A percentile compares a stretch with the other conserved stretches of the same genome.
phyloP scores from a whole-genome alignment of 768 basidiomycete species.

The Leccinum pellstonianum region DNA sequence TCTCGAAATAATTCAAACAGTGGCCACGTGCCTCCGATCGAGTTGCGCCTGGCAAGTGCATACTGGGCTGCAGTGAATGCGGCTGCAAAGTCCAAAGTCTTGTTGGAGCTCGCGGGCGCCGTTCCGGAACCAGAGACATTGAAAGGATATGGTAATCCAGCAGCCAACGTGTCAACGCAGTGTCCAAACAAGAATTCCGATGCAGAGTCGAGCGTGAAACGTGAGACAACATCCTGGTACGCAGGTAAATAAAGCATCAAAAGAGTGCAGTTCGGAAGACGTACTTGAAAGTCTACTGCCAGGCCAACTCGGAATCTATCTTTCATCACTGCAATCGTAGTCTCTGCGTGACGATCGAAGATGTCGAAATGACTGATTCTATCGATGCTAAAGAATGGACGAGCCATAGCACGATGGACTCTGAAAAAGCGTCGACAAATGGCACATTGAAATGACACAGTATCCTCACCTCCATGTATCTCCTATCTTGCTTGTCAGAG shows the following conservation, averaged over 20 bases:
- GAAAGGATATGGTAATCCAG: conserved; percentile 39
- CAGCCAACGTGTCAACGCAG: conserved; percentile 39
- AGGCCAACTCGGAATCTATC: conserved; percentile 44
- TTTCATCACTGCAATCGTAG: conserved; percentile 45
- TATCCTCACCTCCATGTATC: conserved; percentile 64
- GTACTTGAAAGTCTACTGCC: conserved; percentile 60
- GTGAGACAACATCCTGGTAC: conserved; percentile 41
- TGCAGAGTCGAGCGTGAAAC: conserved; percentile 53
- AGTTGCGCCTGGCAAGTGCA: conserved; percentile 27
- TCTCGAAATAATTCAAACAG: conserved; percentile 39
- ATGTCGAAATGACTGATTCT: conserved; percentile 61
- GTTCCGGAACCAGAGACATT: conserved; percentile 12
- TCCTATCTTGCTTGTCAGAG: conserved; percentile 36
- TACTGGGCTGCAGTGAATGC: conserved; percentile 38
- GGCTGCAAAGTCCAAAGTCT: conserved; percentile 28
- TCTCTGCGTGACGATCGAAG: conserved; percentile 53
- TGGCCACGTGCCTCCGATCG: conserved; percentile 40
- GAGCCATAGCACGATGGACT: conserved; percentile 65
- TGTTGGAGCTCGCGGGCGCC: conserved; percentile 13
- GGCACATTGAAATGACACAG: not conserved
- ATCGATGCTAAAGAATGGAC: conserved; percentile 68
- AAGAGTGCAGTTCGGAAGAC: not conserved
- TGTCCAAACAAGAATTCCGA: conserved; percentile 52
- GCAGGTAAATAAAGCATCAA: not conserved
- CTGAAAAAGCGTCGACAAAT: conserved; percentile 27